Evolutionary conservation across 768 basidiomycete species (phyloP).

Genomic region (Cubamyces sp.): DNA sequence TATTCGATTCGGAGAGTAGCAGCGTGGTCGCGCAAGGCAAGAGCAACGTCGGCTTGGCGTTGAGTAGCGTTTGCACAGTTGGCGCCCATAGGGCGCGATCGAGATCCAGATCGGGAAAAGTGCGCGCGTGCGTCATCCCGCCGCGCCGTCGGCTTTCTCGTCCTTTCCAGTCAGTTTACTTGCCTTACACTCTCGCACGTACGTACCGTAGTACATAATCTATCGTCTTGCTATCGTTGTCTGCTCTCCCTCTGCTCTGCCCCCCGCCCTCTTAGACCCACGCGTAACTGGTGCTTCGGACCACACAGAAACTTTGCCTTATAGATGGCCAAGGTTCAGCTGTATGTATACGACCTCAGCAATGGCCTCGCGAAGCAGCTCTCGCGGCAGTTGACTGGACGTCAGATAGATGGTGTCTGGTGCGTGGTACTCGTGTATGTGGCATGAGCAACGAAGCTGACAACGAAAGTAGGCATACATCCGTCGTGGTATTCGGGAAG

Average conservation of each 20-base stretch:
- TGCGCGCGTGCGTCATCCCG: not conserved
- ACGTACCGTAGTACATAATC: too few relatives aligned
- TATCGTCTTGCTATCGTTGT: too few relatives aligned
- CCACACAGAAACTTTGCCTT: too few relatives aligned
- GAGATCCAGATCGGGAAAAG: not conserved
- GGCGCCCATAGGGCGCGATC: not conserved
- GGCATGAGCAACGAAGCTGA: too few relatives aligned
- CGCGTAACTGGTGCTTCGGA: too few relatives aligned
- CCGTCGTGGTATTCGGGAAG: slow-evolving; percentile 82
- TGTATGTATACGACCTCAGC: slow-evolving; percentile 92
- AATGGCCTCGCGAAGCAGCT: slow-evolving; percentile 82
- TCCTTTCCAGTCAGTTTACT: not conserved
- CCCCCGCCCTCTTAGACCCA: not conserved
- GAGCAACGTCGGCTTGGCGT: not conserved
- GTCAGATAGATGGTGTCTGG: slow-evolving; percentile 95
- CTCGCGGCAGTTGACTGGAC: slow-evolving; percentile 80
- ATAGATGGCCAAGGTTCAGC: slow-evolving; percentile 53
- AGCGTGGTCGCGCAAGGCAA: too few relatives aligned
- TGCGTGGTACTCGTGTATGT: slow-evolving; percentile 37
- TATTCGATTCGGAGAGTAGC: too few relatives aligned
- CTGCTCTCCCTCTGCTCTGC: not conserved
- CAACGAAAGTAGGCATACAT: slow-evolving; percentile 74
- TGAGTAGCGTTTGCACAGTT: not conserved
- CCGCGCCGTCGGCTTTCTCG: slow-evolving; percentile 1
- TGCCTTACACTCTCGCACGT: not conserved